Evolutionary conservation across 768 basidiomycete species (phyloP), one percentile per base, ranked within the genome.

Genomic region (Naganishia kalamii): DNA sequence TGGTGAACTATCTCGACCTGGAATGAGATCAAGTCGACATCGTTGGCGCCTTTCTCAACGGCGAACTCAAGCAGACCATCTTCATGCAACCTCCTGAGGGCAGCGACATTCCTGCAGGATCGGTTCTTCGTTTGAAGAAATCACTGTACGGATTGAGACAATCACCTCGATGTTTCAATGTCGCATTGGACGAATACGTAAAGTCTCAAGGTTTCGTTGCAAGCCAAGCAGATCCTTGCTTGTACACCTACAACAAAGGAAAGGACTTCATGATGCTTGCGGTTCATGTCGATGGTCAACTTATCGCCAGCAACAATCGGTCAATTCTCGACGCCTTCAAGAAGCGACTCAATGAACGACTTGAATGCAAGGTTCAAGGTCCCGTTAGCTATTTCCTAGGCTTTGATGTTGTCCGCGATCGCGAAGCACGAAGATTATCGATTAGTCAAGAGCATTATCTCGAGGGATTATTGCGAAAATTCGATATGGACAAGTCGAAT

Each of bases 1-100:
- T 82, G 17, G 80, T 81, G 0, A 80, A 81, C 0, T 7, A 61
- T 0, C 49, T 78, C 7, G 68, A 77, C 27, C 78, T 79, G 65
- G 71, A 82, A 4, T 46, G 84, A 3, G 69, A 80, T 21, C 77
- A 79, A 50, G 70, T 83, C 27, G 66, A 54, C 44, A 40, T 67
- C 33, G n/a, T n/a, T n/a, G n/a, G n/a, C n/a, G n/a, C n/a, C n/a
- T n/a, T n/a, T n/a, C n/a, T n/a, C n/a, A n/a, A n/a, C n/a, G n/a
- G n/a, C n/a, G n/a, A n/a, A n/a, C n/a, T n/a, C n/a, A n/a, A n/a
- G n/a, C n/a, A n/a, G n/a, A n/a, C n/a, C n/a, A n/a, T n/a, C n/a
- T n/a, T n/a, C n/a, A n/a, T n/a, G n/a, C n/a, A n/a, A n/a, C n/a
- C n/a, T n/a, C n/a, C n/a, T n/a, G n/a, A n/a, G n/a, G n/a, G n/a